Evolutionary conservation across 2,329 filamentous ascomycete species (phyloP), one percentile per base, ranked within the genome.

Genomic region (Clathrospora elynae): DNA sequence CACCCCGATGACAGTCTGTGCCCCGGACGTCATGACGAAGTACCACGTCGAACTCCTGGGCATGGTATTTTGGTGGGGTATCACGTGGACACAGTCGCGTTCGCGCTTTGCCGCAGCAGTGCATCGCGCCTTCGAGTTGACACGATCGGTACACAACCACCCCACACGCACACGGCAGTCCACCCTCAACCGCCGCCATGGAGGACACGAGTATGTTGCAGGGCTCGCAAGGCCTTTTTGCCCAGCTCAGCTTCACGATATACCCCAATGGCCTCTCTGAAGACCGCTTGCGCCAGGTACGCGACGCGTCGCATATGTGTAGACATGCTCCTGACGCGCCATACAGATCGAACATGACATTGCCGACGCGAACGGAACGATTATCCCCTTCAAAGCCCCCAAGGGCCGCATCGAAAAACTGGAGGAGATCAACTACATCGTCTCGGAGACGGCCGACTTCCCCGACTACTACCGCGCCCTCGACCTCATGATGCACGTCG

Each of bases 361-460:
- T 30, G 65, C 71, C 46, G 62, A 73, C 45, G 67, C 78, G 55
- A 78, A 76, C 34, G 82, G 76, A 14, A 72, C 73, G 33, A 71
- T 76, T 10, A 55, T 75, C 8, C 61, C 68, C 5, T 68, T 72
- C 49, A 57, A 73, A 33, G 48, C 60, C 11, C 59, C 69, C 12
- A 59, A 69, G 30, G 73, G 73, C 8, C 61, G 66, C 17, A 67
- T 76, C 34, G 61, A 71, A 5, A 64, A 67, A 12, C 61, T 78
- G 19, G 53, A 69, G 23, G 53, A 77, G 38, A 74, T 83, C 47
- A 84, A 80, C 5, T 84, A 88, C 65, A 80, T 89, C 47, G 75
- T 89, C 51, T 80, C 91, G 42, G 83, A 85, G 45, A 92, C 87
- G 1, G 87, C 90, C 70, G 90, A 99, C 67, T 99, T 99, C 59